phyloP scores from a whole-genome alignment of 148 eudicot genomes.

The Chenopodium quinoa region DNA sequence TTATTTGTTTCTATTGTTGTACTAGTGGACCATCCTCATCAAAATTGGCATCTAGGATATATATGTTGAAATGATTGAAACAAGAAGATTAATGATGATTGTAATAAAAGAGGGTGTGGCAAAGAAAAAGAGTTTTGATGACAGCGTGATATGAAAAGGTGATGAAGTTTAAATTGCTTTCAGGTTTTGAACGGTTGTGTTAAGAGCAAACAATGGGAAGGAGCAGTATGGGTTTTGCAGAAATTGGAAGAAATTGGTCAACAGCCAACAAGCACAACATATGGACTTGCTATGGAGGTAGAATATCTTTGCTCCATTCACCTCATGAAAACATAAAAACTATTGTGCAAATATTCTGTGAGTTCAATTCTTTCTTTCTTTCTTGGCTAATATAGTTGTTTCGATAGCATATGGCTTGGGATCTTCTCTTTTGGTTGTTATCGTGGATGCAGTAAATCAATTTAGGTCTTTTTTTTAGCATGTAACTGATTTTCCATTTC shows the following conservation, averaged over 20 bases:
- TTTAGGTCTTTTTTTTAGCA: background rate
- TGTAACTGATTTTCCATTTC: background rate
- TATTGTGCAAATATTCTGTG: background rate
- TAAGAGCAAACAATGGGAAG: constrained; percentile 78
- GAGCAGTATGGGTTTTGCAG: constrained; percentile 93
- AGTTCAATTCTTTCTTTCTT: background rate
- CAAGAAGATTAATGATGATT: background rate
- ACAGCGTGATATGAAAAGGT: background rate
- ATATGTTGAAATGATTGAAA: background rate
- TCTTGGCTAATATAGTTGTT: background rate
- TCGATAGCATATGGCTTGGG: background rate
- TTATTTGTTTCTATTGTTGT: background rate
- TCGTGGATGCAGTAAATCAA: background rate
- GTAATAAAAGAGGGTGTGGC: background rate
- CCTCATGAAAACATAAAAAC: background rate
- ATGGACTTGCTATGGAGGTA: constrained; percentile 99
- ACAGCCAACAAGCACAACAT: constrained; percentile 70
- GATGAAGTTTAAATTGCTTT: background rate
- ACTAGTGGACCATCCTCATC: background rate
- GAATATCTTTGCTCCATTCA: constrained; percentile 5
- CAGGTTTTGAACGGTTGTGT: constrained; percentile 92
- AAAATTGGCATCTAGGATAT: background rate
- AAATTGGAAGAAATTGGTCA: constrained; percentile 60
- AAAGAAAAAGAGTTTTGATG: background rate
- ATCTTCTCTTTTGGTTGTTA: background rate